Evolutionary conservation across 73 alveolate species (phyloP), one percentile per base, ranked within the genome.

Genomic region (Paramecium primaurelia): DNA sequence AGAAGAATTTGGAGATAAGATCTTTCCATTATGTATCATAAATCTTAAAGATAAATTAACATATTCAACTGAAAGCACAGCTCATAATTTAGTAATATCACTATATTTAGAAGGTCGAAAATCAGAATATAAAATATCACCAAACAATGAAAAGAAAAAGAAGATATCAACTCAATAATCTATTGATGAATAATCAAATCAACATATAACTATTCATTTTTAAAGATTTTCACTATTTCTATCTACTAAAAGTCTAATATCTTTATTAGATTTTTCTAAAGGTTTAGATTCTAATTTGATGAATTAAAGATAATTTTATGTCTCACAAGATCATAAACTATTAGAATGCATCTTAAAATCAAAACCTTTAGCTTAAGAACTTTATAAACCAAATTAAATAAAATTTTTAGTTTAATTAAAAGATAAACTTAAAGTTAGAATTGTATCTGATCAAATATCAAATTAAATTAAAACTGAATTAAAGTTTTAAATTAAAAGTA

Each of bases 331-430:
- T 80, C 75, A 80, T 45, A 25, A 45, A 80, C 16, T 80, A 80
- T 47, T 80, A 36, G 91, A 80, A 80, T 80, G 91, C 77, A 80
- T 80, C 26, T 49, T 80, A 25, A 80, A 80, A 26, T 45, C 91
- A 0, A 73, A 73, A 40, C 91, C 71, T 14, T 80, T 80, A 26
- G 12, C 42, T 8, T 80, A 80, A 26, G 91, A 80, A 0, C 44
- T 25, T 34, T 18, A 40, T 6, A 28, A 7, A 25, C 5, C 5
- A 1, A 34, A 22, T 45, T 38, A 80, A 45, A n/a, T 47, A 10
- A 80, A 47, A 26, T 49, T 80, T 18, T 40, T 38, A 40, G 42
- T 32, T 3, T 38, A 42, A 32, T 22, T 80, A 20, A 14, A 9
- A 44, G 75, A 80, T 25, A 45, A 49, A 26, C 26, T 80, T 0